Base-by-base conservation (phyloP, 2,329 filamentous ascomycete species). In the Paraphoma chrysanthemicola region DNA sequence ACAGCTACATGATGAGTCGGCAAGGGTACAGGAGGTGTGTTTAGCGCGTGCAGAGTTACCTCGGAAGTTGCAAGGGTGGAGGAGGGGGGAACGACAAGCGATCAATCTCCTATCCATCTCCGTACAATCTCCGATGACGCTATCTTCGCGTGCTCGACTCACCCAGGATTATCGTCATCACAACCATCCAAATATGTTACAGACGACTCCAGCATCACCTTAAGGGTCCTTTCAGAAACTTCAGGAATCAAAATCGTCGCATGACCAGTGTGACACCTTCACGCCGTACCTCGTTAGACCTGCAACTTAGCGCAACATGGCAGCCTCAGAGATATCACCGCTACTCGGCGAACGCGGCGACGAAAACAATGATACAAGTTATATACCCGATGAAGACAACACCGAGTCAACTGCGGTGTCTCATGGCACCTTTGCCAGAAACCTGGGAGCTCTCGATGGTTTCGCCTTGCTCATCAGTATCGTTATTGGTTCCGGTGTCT, bases 381-480 rank as follows among this genome's bases (percentile, higher is more conserved):
- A 60, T 23, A 39, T 42, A 9, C 36, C 55, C 16, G 58, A 57
- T 16, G 57, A 64, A 51, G 62, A 68, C 10, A 54, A 56, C 6
- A 47, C 56, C n/a, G 55, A 45, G 30, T 51, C 55, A 12, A 31
- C 50, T n/a, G 23, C 57, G 6, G 41, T 59, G 12, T 59, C 63
- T 7, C 65, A 53, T 31, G 66, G 66, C n/a, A 75, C 70, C 2
- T 77, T 77, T 51, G 72, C 74, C 6, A 65, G 66, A 38, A 72
- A 67, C 44, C 64, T 77, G 14, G 53, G 66, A 48, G 68, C 74
- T 5, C 47, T 71, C 2, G 71, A 76, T 43, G 74, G 71, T 16
- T 88, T 87, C 62, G 85, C 83, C 16, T 86, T 89, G 46, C 79
- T 88, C 51, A 83, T 88, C 63, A 85, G 83, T 73, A 87, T 89